Percentiles rank a stretch among this genome's conserved stretches.
phyloP scores from a whole-genome alignment of 2,329 filamentous ascomycete species.

The Fusarium duplospermum region DNA sequence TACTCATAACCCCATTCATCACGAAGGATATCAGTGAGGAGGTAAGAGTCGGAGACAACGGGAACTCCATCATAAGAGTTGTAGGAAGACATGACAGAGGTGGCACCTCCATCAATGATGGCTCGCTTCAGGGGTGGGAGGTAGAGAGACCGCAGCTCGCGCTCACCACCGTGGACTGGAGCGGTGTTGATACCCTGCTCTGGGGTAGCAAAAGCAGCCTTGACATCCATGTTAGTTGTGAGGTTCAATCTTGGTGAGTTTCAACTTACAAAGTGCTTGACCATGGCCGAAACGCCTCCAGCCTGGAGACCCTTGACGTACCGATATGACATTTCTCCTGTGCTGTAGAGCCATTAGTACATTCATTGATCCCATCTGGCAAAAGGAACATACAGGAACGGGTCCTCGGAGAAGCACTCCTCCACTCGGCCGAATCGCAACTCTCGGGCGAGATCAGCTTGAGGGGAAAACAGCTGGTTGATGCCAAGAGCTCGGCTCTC shows the following conservation, averaged over 20 bases:
- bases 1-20: constrained; percentile 80
- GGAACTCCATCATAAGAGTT: constrained; percentile 80
- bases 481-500: constrained; percentile 76
- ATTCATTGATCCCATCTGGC: neutral
- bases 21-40: constrained; percentile 76
- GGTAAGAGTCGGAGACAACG: constrained; percentile 71
- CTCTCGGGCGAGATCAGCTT: constrained; percentile 78
- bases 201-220: constrained; percentile 72
- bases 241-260: neutral
- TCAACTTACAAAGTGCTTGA: constrained; percentile 75
- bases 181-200: constrained; percentile 80
- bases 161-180: constrained; percentile 64
- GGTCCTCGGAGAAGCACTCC: constrained; percentile 78
- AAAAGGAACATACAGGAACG: constrained; percentile 60
- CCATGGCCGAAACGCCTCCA: constrained; percentile 74
- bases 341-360: constrained; percentile 42
- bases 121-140: constrained; percentile 74
- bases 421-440: constrained; percentile 79
- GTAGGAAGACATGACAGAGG: constrained; percentile 79
- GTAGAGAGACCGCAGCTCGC: constrained; percentile 66
- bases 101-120: constrained; percentile 76
- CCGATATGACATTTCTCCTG: constrained; percentile 74
- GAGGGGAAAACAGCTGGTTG: constrained; percentile 78
- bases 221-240: neutral
- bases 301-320: constrained; percentile 70